phyloP scores from a whole-genome alignment of 345 rosid genomes.

The Gossypioides kirkii region DNA sequence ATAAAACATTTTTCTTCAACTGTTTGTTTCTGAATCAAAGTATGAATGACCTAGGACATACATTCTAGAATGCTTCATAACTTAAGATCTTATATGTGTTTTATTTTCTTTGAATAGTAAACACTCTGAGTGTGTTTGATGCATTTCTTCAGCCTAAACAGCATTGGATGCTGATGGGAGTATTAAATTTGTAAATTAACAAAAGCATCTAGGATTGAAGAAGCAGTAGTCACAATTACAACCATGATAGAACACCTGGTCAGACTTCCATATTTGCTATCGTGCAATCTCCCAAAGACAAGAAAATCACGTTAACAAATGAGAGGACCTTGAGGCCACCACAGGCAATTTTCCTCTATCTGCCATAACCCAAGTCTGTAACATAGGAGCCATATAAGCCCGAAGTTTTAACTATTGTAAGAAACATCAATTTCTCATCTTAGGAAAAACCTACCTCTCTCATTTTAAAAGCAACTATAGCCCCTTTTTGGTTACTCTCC shows the following conservation, averaged over 20 bases:
- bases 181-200: not conserved
- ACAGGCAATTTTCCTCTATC: slow-evolving; percentile 1
- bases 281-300: slow-evolving; percentile 11
- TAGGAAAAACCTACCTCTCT: slow-evolving; percentile 1
- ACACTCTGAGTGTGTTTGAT: not conserved
- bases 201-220: not conserved
- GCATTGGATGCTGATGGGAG: not conserved
- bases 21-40: not conserved
- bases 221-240: slow-evolving; percentile 2
- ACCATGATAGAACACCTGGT: not conserved
- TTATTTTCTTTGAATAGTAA: not conserved
- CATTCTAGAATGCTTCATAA: not conserved
- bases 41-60: not conserved
- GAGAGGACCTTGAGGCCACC: slow-evolving; percentile 13
- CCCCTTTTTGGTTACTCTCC: not conserved
- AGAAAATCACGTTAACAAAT: slow-evolving; percentile 4
- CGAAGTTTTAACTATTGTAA: not conserved
- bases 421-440: slow-evolving; percentile 4
- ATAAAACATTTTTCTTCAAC: not conserved
- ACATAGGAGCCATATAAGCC: slow-evolving; percentile 8
- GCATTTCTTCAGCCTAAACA: not conserved
- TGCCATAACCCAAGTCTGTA: slow-evolving; percentile 4
- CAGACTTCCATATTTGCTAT: slow-evolving; percentile 9
- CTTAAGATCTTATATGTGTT: not conserved
- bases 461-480: not conserved